Conservation (phyloP, 139 green algal genomes). For the Chlorella sorokiniana region DNA sequence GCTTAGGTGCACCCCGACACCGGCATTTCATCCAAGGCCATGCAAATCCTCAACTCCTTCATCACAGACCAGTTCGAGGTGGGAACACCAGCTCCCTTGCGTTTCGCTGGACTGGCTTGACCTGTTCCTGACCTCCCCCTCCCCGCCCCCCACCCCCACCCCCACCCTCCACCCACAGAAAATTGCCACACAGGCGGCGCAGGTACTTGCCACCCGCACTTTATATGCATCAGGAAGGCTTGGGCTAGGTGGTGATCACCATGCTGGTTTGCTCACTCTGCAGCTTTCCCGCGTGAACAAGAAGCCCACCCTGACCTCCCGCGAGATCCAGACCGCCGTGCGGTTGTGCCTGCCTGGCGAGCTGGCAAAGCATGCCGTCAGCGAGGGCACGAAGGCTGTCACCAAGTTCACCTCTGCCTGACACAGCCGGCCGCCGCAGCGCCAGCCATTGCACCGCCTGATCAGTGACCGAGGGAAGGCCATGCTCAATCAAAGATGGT, state of each 20-base stretch:
- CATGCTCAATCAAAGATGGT: no score
- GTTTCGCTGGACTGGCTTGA: neutral
- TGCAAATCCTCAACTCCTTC: slow-evolving; percentile 86
- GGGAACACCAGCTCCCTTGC: neutral
- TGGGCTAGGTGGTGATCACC: neutral
- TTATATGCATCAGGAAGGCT: neutral
- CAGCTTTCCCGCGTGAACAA: slow-evolving; percentile 79
- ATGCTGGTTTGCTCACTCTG: neutral
- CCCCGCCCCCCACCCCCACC: no score
- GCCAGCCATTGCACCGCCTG: no score
- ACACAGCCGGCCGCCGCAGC: no score
- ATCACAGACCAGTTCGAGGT: slow-evolving; percentile 77
- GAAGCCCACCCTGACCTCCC: slow-evolving; percentile 88
- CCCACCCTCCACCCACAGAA: slow-evolving; percentile 68
- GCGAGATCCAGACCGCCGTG: slow-evolving; percentile 92
- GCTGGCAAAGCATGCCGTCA: slow-evolving; percentile 73
- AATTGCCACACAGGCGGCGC: slow-evolving; percentile 74
- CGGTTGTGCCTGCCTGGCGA: slow-evolving; percentile 74
- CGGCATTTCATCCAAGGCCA: slow-evolving; percentile 82
- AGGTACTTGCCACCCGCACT: neutral
- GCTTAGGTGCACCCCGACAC: slow-evolving; percentile 89
- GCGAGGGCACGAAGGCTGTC: slow-evolving; percentile 88
- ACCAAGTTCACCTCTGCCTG: slow-evolving; percentile 90
- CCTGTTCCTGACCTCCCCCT: neutral
- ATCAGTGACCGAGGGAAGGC: no score